These are phyloP conservation scores for Fusarium mundagurra DNA, from an alignment of 2,329 filamentous ascomycete species.

Conservation along the genomic window DNA sequence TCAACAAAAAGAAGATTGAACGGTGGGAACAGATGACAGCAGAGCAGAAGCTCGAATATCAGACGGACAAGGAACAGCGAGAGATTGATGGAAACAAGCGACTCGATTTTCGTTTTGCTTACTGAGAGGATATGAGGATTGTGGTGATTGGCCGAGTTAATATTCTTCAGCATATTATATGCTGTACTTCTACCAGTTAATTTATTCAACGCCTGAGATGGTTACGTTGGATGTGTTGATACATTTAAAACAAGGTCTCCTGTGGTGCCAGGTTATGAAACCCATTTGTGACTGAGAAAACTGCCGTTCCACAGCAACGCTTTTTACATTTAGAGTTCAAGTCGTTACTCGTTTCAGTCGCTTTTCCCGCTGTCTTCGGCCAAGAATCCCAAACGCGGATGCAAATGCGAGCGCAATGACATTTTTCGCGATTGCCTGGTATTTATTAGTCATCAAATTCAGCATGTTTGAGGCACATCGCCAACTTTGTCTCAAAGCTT, in stretches of 20 bases:
- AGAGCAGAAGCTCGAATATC: constrained; percentile 57
- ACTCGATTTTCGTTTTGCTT: constrained; percentile 62
- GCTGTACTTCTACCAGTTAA: not conserved
- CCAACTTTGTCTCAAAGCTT: not conserved
- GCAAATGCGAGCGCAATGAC: not conserved
- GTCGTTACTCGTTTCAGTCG: constrained; percentile 3
- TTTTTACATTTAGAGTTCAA: not conserved
- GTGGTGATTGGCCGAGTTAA: not conserved
- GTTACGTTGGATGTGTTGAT: not conserved
- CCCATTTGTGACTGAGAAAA: not conserved
- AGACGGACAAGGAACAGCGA: constrained; percentile 54
- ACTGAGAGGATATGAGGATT: constrained; percentile 31
- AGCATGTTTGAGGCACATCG: not conserved
- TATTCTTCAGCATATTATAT: not conserved
- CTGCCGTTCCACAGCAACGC: not conserved
- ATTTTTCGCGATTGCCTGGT: not conserved
- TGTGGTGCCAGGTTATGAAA: not conserved
- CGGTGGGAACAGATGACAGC: constrained; percentile 57
- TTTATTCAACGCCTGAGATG: not conserved
- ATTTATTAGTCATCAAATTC: constrained; percentile 9
- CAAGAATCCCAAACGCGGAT: not conserved
- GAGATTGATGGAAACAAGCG: constrained; percentile 61
- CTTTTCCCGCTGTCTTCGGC: constrained; percentile 14
- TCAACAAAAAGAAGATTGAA: constrained; percentile 61
- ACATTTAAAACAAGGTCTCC: not conserved